Evolutionary conservation across 768 basidiomycete genomes (phyloP).

Genomic region (Auricularia sp.): DNA sequence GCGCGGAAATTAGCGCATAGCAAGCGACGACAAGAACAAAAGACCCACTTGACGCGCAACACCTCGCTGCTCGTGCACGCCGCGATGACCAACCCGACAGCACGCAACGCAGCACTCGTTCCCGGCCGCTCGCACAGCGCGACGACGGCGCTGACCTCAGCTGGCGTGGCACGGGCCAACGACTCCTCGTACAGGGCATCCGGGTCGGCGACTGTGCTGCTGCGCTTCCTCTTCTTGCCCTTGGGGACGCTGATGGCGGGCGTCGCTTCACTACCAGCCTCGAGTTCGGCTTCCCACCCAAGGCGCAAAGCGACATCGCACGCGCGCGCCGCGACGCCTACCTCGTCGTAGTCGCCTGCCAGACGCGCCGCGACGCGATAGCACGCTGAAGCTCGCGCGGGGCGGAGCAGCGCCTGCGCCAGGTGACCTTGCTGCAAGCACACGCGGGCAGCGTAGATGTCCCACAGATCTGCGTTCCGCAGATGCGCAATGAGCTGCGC

Average conservation of each 20-base stretch:
- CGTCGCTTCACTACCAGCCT: constrained; percentile 26
- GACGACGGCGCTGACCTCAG: background rate
- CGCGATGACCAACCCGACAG: constrained; percentile 44
- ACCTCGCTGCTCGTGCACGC: constrained; percentile 44
- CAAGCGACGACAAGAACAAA: constrained; percentile 5
- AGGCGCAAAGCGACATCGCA: constrained; percentile 43
- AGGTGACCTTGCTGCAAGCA: constrained; percentile 64
- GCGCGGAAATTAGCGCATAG: constrained; percentile 10
- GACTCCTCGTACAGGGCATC: constrained; percentile 12
- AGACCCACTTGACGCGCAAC: constrained; percentile 48
- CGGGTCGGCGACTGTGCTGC: constrained; percentile 9
- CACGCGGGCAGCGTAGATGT: constrained; percentile 47
- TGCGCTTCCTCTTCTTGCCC: background rate
- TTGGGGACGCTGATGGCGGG: background rate
- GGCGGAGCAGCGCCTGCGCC: constrained; percentile 51
- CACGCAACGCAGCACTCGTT: constrained; percentile 43
- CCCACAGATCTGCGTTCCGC: constrained; percentile 47
- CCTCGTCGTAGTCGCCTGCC: constrained; percentile 11
- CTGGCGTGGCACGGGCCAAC: constrained; percentile 16
- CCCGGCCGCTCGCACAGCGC: constrained; percentile 32
- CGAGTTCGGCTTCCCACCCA: too few relatives aligned
- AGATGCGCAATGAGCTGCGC: constrained; percentile 48
- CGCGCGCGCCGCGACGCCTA: constrained; percentile 35
- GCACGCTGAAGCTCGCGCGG: constrained; percentile 44
- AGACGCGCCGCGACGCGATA: constrained; percentile 54